Percentiles rank a stretch among this genome's conserved stretches.
phyloP scores from a whole-genome alignment of 73 alveolate genomes.

The Durusdinium trenchii region DNA sequence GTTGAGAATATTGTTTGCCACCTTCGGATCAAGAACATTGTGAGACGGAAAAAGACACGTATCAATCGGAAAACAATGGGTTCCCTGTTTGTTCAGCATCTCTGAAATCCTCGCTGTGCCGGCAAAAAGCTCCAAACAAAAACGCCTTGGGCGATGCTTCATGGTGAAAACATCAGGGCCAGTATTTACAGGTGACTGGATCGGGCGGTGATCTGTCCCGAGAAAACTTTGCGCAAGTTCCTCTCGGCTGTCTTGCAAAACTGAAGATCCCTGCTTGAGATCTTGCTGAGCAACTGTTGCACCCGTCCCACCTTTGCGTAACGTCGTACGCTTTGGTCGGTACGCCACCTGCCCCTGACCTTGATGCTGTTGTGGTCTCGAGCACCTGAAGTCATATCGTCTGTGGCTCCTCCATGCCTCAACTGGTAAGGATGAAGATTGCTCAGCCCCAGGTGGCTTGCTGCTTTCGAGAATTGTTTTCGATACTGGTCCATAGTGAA shows the following conservation, averaged over 20 bases:
- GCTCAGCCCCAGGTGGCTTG: background rate
- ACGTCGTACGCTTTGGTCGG: conserved; percentile 37
- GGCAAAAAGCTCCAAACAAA: conserved; percentile 26
- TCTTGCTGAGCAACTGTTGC: background rate
- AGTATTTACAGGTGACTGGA: too few species aligned
- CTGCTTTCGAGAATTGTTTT: background rate
- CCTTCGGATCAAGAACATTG: background rate
- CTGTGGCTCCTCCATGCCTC: conserved; percentile 64
- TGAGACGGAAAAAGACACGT: background rate
- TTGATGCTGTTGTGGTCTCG: background rate
- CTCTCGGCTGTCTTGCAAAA: background rate
- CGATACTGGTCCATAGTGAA: background rate
- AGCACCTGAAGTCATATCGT: background rate
- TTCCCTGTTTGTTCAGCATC: background rate
- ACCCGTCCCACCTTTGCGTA: conserved; percentile 21
- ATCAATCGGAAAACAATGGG: background rate
- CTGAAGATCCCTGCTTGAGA: background rate
- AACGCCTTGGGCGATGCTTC: background rate
- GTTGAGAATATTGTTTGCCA: background rate
- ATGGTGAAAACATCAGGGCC: background rate
- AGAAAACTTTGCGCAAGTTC: conserved; percentile 5
- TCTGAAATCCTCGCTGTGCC: background rate
- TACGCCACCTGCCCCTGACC: conserved; percentile 36
- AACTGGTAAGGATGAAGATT: conserved; percentile 20
- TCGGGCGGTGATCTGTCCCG: background rate